These are phyloP conservation scores for Solanum dulcamara DNA, from an alignment of 257 asterid species.

Conservation along the genomic window DNA sequence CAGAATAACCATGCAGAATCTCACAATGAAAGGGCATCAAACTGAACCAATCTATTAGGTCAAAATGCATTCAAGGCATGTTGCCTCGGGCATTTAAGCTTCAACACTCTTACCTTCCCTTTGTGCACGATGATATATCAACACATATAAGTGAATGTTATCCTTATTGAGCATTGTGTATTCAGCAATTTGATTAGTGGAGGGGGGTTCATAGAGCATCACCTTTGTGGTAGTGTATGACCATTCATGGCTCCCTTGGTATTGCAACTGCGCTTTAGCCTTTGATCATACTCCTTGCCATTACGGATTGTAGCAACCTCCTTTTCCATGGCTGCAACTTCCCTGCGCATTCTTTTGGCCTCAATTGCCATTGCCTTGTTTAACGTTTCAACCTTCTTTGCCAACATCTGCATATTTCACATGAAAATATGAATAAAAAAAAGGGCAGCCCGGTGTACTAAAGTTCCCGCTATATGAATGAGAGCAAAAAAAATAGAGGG, in stretches of 20 bases:
- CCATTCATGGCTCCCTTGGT: slow-evolving; percentile 41
- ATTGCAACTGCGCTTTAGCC: slow-evolving; percentile 33
- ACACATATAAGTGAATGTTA: neutral
- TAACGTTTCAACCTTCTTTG: slow-evolving; percentile 71
- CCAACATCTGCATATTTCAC: slow-evolving; percentile 54
- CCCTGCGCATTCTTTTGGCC: slow-evolving; percentile 82
- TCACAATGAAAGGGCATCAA: neutral
- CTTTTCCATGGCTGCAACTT: slow-evolving; percentile 76
- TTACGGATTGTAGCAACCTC: slow-evolving; percentile 60
- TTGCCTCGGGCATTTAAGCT: neutral
- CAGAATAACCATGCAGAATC: neutral
- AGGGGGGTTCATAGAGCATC: neutral
- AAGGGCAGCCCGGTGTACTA: no score
- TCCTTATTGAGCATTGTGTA: neutral
- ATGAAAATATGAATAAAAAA: neutral
- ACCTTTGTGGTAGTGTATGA: slow-evolving; percentile 36
- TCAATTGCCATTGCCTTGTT: slow-evolving; percentile 84
- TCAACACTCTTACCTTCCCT: neutral
- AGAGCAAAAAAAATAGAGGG: neutral
- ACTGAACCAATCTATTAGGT: neutral
- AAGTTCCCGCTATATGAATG: no score
- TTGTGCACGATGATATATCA: neutral
- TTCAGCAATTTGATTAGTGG: neutral
- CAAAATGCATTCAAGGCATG: neutral
- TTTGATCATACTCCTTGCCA: slow-evolving; percentile 64